phyloP scores from a whole-genome alignment of 345 rosid genomes.

The Microthlaspi erraticum region DNA sequence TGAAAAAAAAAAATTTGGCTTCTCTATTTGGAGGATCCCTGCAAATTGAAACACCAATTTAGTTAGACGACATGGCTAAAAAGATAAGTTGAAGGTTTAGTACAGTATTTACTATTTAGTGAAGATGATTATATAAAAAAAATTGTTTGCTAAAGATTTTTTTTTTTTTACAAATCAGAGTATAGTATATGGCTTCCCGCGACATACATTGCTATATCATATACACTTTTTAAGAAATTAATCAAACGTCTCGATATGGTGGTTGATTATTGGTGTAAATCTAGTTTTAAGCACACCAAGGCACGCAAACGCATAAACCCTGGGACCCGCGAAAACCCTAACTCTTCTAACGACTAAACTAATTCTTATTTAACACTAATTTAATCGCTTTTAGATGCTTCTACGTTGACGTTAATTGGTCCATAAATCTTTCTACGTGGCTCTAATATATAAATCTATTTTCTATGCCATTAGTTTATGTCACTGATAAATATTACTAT shows the following conservation, averaged over 20 bases:
- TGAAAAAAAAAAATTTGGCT: background rate
- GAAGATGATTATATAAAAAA: too few species aligned
- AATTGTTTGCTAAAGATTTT: too few species aligned
- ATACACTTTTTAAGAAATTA: background rate
- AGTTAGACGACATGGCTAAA: too few species aligned
- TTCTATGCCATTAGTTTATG: background rate
- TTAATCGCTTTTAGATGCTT: constrained; percentile 34
- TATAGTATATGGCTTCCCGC: background rate
- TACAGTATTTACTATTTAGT: too few species aligned
- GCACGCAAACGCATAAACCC: constrained; percentile 38
- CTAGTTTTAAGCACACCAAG: constrained; percentile 44
- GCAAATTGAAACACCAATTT: background rate
- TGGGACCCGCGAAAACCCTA: constrained; percentile 44
- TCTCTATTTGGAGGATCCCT: background rate
- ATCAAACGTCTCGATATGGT: constrained; percentile 39
- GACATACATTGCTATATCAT: background rate
- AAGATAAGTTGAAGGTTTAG: background rate
- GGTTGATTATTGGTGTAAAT: constrained; percentile 45
- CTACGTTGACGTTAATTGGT: constrained; percentile 34
- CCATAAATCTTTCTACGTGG: background rate
- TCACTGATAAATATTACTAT: background rate
- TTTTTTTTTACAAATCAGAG: background rate
- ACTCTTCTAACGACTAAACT: constrained; percentile 41
- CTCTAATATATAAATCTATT: background rate
- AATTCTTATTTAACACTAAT: constrained; percentile 15